Conservation (phyloP, 2,329 filamentous ascomycete genomes). For the Aureobasidium sp. region DNA sequence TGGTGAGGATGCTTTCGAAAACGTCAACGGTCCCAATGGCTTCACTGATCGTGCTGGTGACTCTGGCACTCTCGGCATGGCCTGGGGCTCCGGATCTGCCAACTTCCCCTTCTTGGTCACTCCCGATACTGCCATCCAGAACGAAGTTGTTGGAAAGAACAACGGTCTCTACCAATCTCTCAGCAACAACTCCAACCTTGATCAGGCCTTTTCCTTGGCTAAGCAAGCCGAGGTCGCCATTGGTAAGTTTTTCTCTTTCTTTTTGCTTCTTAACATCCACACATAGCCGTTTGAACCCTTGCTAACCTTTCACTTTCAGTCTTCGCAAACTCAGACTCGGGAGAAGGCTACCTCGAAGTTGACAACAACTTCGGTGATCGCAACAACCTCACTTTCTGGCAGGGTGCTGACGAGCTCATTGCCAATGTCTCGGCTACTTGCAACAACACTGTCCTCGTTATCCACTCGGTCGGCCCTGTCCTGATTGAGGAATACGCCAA, state of each 20-base stretch:
- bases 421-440: slow-evolving; percentile 66
- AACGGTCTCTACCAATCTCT: slow-evolving; percentile 22
- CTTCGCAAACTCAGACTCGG: slow-evolving; percentile 43
- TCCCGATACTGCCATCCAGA: slow-evolving; percentile 26
- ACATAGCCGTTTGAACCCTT: too few relatives aligned
- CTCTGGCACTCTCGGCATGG: slow-evolving; percentile 41
- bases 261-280: too few relatives aligned
- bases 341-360: slow-evolving; percentile 45
- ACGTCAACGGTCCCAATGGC: slow-evolving; percentile 41
- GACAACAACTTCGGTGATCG: slow-evolving; percentile 40
- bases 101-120: slow-evolving; percentile 29
- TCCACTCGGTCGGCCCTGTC: slow-evolving; percentile 76
- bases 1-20: slow-evolving; percentile 44
- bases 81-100: slow-evolving; percentile 41
- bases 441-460: slow-evolving; percentile 81
- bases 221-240: slow-evolving; percentile 30
- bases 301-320: slow-evolving; percentile 23
- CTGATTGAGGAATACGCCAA: slow-evolving; percentile 65
- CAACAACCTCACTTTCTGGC: slow-evolving; percentile 43
- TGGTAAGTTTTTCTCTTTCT: too few relatives aligned
- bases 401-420: slow-evolving; percentile 48
- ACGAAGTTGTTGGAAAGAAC: slow-evolving; percentile 21
- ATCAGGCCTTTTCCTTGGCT: slow-evolving; percentile 26
- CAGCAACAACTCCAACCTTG: slow-evolving; percentile 24
- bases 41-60: slow-evolving; percentile 39